These are phyloP conservation scores for Tanacetum coccineum DNA, from an alignment of 129 eudicot species.

Conservation along the genomic window DNA sequence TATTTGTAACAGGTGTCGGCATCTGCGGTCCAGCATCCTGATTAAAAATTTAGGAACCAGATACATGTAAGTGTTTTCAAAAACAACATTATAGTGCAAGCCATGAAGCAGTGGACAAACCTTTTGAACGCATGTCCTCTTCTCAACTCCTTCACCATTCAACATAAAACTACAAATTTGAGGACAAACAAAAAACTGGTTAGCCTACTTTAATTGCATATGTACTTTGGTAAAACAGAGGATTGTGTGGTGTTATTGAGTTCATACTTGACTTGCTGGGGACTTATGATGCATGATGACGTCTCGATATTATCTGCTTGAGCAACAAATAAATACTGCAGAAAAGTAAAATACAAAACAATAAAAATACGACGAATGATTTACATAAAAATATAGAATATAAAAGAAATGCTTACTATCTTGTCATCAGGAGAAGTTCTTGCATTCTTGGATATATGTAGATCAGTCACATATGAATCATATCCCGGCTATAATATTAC, in stretches of 20 bases:
- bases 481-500: constrained; percentile 64
- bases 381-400: constrained; percentile 1
- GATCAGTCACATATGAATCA: constrained; percentile 69
- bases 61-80: constrained; percentile 22
- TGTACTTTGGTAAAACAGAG: background rate
- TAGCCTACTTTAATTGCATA: constrained; percentile 20
- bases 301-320: constrained; percentile 63
- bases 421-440: constrained; percentile 47
- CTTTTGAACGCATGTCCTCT: constrained; percentile 50
- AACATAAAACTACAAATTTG: constrained; percentile 50
- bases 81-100: constrained; percentile 18
- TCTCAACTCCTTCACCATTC: constrained; percentile 67
- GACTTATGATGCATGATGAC: constrained; percentile 68
- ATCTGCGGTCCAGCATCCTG: constrained; percentile 84
- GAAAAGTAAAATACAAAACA: constrained; percentile 14
- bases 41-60: constrained; percentile 8
- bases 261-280: constrained; percentile 64
- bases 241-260: background rate
- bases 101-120: constrained; percentile 37
- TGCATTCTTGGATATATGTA: constrained; percentile 55
- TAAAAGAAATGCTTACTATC: constrained; percentile 50
- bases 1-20: constrained; percentile 62
- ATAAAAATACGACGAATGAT: background rate
- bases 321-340: constrained; percentile 71
- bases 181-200: constrained; percentile 2